A percentile compares a stretch with the other conserved stretches of the same genome.
Conservation (phyloP, 2,329 filamentous ascomycete species). For the Venturia oleaginea region DNA sequence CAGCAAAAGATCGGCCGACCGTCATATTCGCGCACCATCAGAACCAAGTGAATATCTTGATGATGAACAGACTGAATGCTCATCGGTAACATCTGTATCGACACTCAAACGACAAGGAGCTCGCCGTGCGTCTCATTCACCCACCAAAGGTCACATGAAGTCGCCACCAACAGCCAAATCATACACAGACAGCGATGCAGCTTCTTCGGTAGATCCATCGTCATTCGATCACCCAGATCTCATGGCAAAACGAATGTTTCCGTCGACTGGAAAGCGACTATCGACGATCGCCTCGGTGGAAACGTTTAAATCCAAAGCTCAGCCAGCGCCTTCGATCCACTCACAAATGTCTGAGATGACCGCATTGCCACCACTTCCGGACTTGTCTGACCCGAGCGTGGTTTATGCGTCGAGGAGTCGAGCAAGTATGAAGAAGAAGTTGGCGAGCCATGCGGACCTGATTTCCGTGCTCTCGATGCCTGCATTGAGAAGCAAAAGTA, state of each 20-base stretch:
- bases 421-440: slow-evolving; percentile 57
- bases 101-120: slow-evolving; percentile 11
- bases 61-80: slow-evolving; percentile 12
- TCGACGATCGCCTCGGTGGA: slow-evolving; percentile 52
- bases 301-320: slow-evolving; percentile 34
- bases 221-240: slow-evolving; percentile 23
- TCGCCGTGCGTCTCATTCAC: slow-evolving; percentile 1
- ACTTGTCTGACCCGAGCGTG: slow-evolving; percentile 7
- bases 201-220: slow-evolving; percentile 29
- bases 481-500: slow-evolving; percentile 48
- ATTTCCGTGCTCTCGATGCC: slow-evolving; percentile 83
- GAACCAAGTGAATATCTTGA: slow-evolving; percentile 8
- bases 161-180: not conserved
- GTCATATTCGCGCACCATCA: not conserved
- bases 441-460: slow-evolving; percentile 88
- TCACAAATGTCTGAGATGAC: slow-evolving; percentile 21
- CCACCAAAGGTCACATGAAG: not conserved
- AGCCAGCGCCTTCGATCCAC: slow-evolving; percentile 21
- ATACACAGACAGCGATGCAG: slow-evolving; percentile 17
- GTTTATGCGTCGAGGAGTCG: slow-evolving; percentile 28
- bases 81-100: slow-evolving; percentile 12
- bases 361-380: slow-evolving; percentile 9
- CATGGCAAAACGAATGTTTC: slow-evolving; percentile 31
- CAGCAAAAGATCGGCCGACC: not conserved
- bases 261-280: slow-evolving; percentile 45